Conservation (phyloP, 2,329 filamentous ascomycete species). For the Camillea tinctor region DNA sequence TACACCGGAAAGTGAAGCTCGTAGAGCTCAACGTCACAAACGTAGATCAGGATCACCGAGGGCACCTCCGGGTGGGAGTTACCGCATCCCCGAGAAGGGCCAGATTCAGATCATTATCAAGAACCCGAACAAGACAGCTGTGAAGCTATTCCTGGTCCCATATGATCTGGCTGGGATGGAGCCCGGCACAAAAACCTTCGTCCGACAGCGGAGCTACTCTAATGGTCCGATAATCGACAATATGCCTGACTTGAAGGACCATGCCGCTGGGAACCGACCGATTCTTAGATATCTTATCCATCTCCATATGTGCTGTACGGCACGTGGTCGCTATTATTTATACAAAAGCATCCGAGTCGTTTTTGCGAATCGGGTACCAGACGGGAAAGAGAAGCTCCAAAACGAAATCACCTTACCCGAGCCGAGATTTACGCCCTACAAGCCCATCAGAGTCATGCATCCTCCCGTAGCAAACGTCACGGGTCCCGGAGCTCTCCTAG, state of each 20-base stretch:
- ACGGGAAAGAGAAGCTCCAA: constrained; percentile 86
- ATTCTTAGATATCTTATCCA: constrained; percentile 88
- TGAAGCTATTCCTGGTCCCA: constrained; percentile 91
- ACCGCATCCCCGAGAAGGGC: constrained; percentile 89
- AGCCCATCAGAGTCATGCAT: constrained; percentile 58
- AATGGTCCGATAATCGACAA: constrained; percentile 80
- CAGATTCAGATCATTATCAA: constrained; percentile 97
- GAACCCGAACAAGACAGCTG: constrained; percentile 96
- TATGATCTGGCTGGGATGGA: constrained; percentile 94
- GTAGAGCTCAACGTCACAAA: constrained; percentile 40
- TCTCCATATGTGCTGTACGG: constrained; percentile 86
- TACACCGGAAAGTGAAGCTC: constrained; percentile 32
- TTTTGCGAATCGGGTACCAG: constrained; percentile 93
- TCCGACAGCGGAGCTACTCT: constrained; percentile 91
- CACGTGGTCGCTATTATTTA: constrained; percentile 79
- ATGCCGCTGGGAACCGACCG: constrained; percentile 52
- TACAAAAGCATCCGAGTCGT: constrained; percentile 93
- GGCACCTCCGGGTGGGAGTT: constrained; percentile 81
- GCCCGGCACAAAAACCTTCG: constrained; percentile 90
- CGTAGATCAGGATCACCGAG: constrained; percentile 59
- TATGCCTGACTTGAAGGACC: constrained; percentile 34
- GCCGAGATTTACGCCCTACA: constrained; percentile 83
- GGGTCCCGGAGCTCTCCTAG: constrained; percentile 48
- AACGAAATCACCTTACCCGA: constrained; percentile 91
- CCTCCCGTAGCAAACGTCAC: constrained; percentile 35